Conservation (phyloP, 768 basidiomycete genomes). For the Mrakia gelida region DNA sequence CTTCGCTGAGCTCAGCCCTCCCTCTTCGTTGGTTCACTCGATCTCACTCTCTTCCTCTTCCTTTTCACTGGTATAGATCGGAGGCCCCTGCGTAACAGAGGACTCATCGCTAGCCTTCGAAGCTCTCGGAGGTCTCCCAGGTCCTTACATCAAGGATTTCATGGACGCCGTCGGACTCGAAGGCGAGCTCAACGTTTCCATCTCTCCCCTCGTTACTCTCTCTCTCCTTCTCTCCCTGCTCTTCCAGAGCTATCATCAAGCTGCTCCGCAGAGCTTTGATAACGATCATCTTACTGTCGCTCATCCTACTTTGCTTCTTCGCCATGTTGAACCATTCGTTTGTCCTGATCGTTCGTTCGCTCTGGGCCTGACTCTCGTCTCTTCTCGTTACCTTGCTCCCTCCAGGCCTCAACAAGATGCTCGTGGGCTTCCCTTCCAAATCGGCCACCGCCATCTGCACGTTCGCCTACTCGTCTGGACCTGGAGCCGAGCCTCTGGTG, state of each 20-base stretch:
- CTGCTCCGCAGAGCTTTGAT: too few species aligned
- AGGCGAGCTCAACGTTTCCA: conserved; percentile 49
- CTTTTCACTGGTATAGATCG: conserved; percentile 45
- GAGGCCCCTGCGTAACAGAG: conserved; percentile 52
- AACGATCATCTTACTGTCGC: too few species aligned
- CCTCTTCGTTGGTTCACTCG: too few species aligned
- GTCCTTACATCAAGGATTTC: conserved; percentile 96
- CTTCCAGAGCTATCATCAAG: too few species aligned
- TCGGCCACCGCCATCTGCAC: conserved; percentile 89
- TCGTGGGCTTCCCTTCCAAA: conserved; percentile 68
- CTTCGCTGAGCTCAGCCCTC: background rate
- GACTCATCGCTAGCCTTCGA: conserved; percentile 91
- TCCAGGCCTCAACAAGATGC: conserved; percentile 71
- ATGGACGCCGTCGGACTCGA: conserved; percentile 75
- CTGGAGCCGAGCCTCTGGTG: conserved; percentile 68
- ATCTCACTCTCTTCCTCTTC: too few species aligned
- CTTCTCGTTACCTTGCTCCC: background rate
- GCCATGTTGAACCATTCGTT: too few species aligned
- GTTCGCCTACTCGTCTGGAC: conserved; percentile 86
- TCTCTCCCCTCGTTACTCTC: too few species aligned
- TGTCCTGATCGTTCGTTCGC: too few species aligned
- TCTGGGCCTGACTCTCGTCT: too few species aligned
- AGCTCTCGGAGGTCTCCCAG: conserved; percentile 87
- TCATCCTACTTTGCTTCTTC: too few species aligned
- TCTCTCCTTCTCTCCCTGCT: background rate